Evolutionary conservation across 2,329 filamentous ascomycete genomes (phyloP), one percentile per base, ranked within the genome.

Genomic region (Truncatella angustata): DNA sequence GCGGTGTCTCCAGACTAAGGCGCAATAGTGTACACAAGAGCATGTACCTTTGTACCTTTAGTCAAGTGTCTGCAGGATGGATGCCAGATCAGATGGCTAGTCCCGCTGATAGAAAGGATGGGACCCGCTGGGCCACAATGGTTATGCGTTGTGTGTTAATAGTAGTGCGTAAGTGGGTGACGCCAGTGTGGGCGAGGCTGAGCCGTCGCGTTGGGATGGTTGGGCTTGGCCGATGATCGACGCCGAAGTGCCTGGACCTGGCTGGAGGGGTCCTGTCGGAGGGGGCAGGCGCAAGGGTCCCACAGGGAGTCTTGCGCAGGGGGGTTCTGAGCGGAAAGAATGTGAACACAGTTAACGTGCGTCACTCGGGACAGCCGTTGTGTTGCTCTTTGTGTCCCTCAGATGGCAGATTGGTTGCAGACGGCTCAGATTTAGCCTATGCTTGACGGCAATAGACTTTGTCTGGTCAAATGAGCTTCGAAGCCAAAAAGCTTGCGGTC

Each of bases 101-200:
- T 48, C 36, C 51, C 32, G 45, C 51, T 50, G 47, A 39, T 28
- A 14, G 20, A 37, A 14, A 43, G 40, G 40, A 43, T 26, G 40
- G 40, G 40, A n/a, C 50, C 42, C 50, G 24, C 26, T 37, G 40
- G 40, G 42, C 49, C 30, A 46, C 49, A 55, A 57, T 52, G 30
- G 24, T 40, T 43, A 43, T 54, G 58, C 59, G 63, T 59, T 58
- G 58, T 63, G 58, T 56, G 44, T 47, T 51, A 55, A 55, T 53
- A 42, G 49, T 23, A 23, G 24, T 62, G 59, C 60, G 58, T 60
- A 59, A 58, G 57, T 57, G 55, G 58, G 64, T 64, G 63, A 66
- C 63, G 64, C 62, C 60, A 62, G 57, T 53, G 36, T 53, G 55
- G 58, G 63, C 59, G 64, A 67, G 65, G 65, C 65, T 67, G 65